These are phyloP conservation scores for Rutstroemia sp. DNA, from an alignment of 2,329 filamentous ascomycete genomes.

Conservation along the genomic window DNA sequence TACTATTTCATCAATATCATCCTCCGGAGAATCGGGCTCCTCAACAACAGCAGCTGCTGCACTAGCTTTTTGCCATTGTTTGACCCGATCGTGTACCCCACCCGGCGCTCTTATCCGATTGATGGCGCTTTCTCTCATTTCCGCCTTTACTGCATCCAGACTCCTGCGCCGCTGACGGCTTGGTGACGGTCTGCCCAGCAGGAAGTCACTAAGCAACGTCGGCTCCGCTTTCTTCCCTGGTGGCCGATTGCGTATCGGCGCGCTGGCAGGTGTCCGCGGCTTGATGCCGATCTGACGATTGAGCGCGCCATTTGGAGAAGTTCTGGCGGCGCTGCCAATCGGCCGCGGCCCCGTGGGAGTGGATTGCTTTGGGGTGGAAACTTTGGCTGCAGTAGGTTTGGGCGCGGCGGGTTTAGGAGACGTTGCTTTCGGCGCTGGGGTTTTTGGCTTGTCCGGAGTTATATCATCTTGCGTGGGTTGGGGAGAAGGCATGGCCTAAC, in stretches of 20 bases:
- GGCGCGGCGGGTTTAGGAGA: neutral
- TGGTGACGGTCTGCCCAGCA: constrained; percentile 48
- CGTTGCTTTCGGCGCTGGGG: neutral
- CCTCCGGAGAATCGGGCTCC: constrained; percentile 41
- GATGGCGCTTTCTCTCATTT: constrained; percentile 44
- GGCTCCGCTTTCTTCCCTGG: constrained; percentile 31
- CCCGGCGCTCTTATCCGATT: constrained; percentile 54
- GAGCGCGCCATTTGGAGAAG: constrained; percentile 19
- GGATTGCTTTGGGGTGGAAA: neutral
- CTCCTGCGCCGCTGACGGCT: constrained; percentile 50
- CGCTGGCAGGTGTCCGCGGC: constrained; percentile 19
- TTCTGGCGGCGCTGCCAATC: constrained; percentile 14
- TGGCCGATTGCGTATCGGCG: constrained; percentile 20
- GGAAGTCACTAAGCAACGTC: constrained; percentile 49
- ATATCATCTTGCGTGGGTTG: constrained; percentile 7
- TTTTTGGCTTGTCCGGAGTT: constrained; percentile 4
- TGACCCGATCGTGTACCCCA: constrained; percentile 71
- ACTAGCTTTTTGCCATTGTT: constrained; percentile 76
- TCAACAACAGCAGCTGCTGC: constrained; percentile 55
- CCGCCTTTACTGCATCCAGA: constrained; percentile 49
- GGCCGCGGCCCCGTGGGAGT: constrained; percentile 9
- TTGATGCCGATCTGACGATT: constrained; percentile 15
- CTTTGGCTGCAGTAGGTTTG: neutral
- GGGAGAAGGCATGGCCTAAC: constrained; percentile 11
- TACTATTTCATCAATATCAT: constrained; percentile 54